Percentiles rank a stretch among this genome's conserved stretches.
Conservation (phyloP, 768 basidiomycete species). For the Podaxis sp. region DNA sequence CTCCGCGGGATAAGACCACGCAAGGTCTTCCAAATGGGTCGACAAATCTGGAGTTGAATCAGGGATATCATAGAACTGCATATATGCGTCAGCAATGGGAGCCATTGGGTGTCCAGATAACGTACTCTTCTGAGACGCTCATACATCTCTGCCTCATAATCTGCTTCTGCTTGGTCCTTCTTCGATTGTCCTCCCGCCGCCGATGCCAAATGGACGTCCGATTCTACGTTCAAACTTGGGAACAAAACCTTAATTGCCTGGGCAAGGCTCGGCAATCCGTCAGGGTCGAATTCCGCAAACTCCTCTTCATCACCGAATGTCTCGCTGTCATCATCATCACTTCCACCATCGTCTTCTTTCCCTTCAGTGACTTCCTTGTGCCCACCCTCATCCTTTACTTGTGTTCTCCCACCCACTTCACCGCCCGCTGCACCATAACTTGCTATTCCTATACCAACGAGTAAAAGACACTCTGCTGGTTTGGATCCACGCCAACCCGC, state of each 20-base stretch:
- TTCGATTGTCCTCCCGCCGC: not conserved
- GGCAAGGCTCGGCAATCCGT: constrained; percentile 64
- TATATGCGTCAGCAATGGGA: constrained; percentile 1
- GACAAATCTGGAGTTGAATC: constrained; percentile 66
- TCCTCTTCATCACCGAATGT: constrained; percentile 31
- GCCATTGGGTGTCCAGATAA: constrained; percentile 9
- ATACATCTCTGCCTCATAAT: constrained; percentile 73
- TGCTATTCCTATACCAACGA: constrained; percentile 58
- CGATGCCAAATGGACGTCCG: not conserved
- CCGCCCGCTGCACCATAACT: constrained; percentile 8
- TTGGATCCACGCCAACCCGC: constrained; percentile 75
- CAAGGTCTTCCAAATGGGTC: constrained; percentile 75
- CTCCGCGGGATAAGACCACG: constrained; percentile 78
- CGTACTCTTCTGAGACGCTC: constrained; percentile 66
- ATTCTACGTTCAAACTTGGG: constrained; percentile 37
- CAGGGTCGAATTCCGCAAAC: constrained; percentile 66
- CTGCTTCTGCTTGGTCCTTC: constrained; percentile 52
- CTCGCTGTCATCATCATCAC: constrained; percentile 9
- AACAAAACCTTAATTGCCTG: constrained; percentile 71
- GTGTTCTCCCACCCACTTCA: not conserved
- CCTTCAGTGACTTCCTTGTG: not conserved
- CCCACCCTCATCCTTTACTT: constrained; percentile 7
- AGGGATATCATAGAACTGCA: constrained; percentile 76
- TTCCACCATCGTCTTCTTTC: constrained; percentile 5
- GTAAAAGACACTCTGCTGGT: constrained; percentile 66